Evolutionary conservation across 305 asterid genomes (phyloP).

Genomic region (Striga hermonthica): DNA sequence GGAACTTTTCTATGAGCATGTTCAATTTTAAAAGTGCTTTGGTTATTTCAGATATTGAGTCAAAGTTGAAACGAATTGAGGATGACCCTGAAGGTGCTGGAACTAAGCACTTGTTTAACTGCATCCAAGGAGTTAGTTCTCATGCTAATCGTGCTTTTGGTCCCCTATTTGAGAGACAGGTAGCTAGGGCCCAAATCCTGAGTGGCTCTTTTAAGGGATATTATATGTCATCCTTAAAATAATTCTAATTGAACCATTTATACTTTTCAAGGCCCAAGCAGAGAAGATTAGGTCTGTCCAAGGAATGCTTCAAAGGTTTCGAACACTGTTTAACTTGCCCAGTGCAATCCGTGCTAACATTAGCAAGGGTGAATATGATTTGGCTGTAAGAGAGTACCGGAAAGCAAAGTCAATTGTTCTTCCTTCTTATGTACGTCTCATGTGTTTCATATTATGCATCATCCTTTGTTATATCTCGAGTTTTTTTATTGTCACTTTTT

Average conservation of each 20-base stretch:
- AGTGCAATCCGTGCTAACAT: slow-evolving; percentile 93
- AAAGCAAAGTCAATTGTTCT: slow-evolving; percentile 98
- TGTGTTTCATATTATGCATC: slow-evolving; percentile 23
- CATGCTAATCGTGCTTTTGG: slow-evolving; percentile 92
- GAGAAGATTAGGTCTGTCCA: slow-evolving; percentile 98
- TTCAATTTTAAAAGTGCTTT: slow-evolving; percentile 33
- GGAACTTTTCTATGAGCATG: slow-evolving; percentile 13
- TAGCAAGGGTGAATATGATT: slow-evolving; percentile 94
- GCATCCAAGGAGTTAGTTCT: slow-evolving; percentile 83
- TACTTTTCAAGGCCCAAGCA: slow-evolving; percentile 74
- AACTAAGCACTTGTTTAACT: slow-evolving; percentile 67
- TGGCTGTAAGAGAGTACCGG: slow-evolving; percentile 97
- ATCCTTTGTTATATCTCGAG: slow-evolving; percentile 22
- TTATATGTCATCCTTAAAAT: slow-evolving; percentile 25
- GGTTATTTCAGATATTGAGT: slow-evolving; percentile 74
- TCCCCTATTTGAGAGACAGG: slow-evolving; percentile 98
- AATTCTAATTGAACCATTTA: slow-evolving; percentile 27
- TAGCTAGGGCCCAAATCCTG: slow-evolving; percentile 39
- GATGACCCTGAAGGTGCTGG: slow-evolving; percentile 99
- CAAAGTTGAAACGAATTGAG: slow-evolving; percentile 90
- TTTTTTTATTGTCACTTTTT: not conserved
- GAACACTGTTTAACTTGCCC: slow-evolving; percentile 97
- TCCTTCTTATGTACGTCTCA: slow-evolving; percentile 85
- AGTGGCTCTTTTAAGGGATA: slow-evolving; percentile 21
- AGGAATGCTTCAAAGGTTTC: slow-evolving; percentile 99